Conservation (phyloP, 306 rosid species). For the Pterocarpus macrocarpus region DNA sequence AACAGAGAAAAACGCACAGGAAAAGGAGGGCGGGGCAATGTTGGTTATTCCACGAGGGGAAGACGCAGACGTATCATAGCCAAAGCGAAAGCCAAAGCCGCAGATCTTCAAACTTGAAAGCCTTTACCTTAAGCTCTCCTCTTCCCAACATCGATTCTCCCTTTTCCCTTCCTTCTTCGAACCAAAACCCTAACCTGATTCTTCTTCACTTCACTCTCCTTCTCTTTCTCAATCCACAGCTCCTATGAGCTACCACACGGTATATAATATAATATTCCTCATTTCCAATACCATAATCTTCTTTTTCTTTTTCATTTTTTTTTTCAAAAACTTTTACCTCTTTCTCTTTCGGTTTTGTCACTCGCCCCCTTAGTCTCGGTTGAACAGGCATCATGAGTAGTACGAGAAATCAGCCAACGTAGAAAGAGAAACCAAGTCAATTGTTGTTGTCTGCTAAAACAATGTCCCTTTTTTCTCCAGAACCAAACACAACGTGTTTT, state of each 20-base stretch:
- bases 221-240: conserved; percentile 34
- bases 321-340: not conserved
- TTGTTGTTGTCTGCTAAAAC: conserved; percentile 22
- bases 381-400: conserved; percentile 10
- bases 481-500: not conserved
- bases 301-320: not conserved
- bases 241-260: conserved; percentile 49
- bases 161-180: not conserved
- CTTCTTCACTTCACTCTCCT: conserved; percentile 11
- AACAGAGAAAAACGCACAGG: not conserved
- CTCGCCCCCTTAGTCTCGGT: conserved; percentile 32
- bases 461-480: not conserved
- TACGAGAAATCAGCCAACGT: not conserved
- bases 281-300: conserved; percentile 20
- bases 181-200: conserved; percentile 46
- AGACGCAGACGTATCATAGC: not conserved
- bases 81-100: not conserved
- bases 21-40: conserved; percentile 19
- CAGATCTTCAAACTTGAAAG: not conserved
- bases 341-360: not conserved
- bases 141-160: conserved; percentile 27
- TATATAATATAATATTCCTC: conserved; percentile 39
- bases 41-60: conserved; percentile 40
- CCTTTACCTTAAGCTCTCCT: not conserved
- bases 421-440: conserved; percentile 18